Evolutionary conservation across 2,329 filamentous ascomycete species (phyloP).

Genomic region (Cercospora canescens): DNA sequence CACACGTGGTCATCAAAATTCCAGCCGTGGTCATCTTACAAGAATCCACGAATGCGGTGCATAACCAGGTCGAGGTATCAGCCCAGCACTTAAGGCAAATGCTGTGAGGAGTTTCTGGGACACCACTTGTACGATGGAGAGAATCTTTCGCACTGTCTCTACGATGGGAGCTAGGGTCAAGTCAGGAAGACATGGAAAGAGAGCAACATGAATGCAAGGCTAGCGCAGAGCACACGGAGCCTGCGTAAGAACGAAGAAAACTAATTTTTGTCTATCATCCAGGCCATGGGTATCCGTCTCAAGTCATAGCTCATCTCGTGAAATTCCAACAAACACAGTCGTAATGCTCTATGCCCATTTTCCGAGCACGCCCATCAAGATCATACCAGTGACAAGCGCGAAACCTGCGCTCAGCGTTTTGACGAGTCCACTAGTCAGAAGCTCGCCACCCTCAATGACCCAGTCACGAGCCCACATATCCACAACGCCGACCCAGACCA

Average conservation of each 20-base stretch:
- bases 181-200: neutral
- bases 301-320: conserved; percentile 6
- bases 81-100: neutral
- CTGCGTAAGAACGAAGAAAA: neutral
- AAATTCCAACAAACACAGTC: neutral
- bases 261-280: neutral
- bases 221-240: neutral
- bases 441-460: conserved; percentile 45
- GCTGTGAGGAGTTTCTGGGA: neutral
- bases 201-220: neutral
- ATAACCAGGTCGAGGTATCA: neutral
- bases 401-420: conserved; percentile 18
- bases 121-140: neutral
- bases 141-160: neutral
- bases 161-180: neutral
- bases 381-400: conserved; percentile 18
- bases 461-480: conserved; percentile 80
- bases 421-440: conserved; percentile 15
- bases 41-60: neutral
- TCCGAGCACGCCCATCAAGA: conserved; percentile 22
- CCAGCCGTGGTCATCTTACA: too few relatives aligned
- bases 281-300: neutral
- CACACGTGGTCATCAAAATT: too few relatives aligned
- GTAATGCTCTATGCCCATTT: conserved; percentile 30
- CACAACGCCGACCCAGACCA: conserved; percentile 77